These are phyloP conservation scores for Podaxis sp. DNA, from an alignment of 768 basidiomycete species.

Conservation along the genomic window DNA sequence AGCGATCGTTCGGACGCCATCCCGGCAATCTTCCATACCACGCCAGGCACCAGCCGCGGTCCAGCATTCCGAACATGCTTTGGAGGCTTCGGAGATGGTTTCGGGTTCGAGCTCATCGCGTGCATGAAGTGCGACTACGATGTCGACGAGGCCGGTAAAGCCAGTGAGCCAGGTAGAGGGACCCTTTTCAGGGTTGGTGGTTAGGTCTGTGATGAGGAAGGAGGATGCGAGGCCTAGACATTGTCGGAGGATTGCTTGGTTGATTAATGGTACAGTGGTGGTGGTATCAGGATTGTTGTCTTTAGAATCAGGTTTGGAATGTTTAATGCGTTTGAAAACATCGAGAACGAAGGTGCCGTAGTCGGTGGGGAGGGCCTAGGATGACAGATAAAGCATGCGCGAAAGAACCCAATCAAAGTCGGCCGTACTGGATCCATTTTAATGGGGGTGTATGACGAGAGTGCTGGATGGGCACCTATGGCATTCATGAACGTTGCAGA, in stretches of 20 bases:
- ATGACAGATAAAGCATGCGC: background rate
- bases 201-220: conserved; percentile 74
- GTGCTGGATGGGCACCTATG: background rate
- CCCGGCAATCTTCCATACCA: conserved; percentile 61
- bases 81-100: conserved; percentile 69
- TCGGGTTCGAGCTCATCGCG: conserved; percentile 71
- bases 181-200: conserved; percentile 58
- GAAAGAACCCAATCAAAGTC: background rate
- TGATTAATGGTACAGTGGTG: conserved; percentile 36
- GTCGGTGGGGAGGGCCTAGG: conserved; percentile 48
- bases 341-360: conserved; percentile 59
- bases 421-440: conserved; percentile 20
- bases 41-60: conserved; percentile 66
- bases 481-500: background rate
- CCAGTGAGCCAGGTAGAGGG: conserved; percentile 63
- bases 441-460: conserved; percentile 3
- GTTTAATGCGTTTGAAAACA: conserved; percentile 46
- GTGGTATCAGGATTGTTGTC: conserved; percentile 10
- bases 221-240: conserved; percentile 72
- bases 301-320: conserved; percentile 25
- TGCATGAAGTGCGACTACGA: conserved; percentile 68
- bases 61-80: conserved; percentile 81
- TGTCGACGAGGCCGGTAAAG: conserved; percentile 66
- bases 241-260: conserved; percentile 61
- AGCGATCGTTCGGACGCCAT: conserved; percentile 60